A percentile compares a stretch with the other conserved stretches of the same genome.
These are phyloP conservation scores for Mycena maculata DNA, from an alignment of 768 basidiomycete species.

Conservation along the genomic window DNA sequence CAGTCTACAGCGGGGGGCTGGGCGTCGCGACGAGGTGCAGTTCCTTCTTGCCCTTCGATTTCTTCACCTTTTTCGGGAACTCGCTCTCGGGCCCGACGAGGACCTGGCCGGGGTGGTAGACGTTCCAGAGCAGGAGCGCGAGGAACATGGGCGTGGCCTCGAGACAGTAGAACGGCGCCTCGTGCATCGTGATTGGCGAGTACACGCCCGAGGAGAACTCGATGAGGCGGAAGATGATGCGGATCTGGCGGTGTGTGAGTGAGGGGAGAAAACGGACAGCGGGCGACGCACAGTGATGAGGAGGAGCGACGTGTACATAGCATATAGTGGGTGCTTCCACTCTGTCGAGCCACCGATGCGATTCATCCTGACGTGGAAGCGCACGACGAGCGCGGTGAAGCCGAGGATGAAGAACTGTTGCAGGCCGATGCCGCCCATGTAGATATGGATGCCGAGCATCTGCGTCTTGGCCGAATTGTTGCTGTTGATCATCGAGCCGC, in stretches of 20 bases:
- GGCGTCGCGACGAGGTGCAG: background rate
- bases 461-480: slow-evolving; percentile 5
- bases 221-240: slow-evolving; percentile 31
- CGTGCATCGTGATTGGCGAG: slow-evolving; percentile 30
- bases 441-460: slow-evolving; percentile 34
- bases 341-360: slow-evolving; percentile 8
- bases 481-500: slow-evolving; percentile 30
- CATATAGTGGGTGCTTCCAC: slow-evolving; percentile 35
- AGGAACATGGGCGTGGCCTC: slow-evolving; percentile 37
- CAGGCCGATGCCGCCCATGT: slow-evolving; percentile 41
- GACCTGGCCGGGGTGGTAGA: slow-evolving; percentile 32
- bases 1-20: background rate
- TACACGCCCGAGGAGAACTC: slow-evolving; percentile 26
- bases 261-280: background rate
- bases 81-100: slow-evolving; percentile 36
- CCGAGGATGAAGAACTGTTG: slow-evolving; percentile 39
- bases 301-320: slow-evolving; percentile 32
- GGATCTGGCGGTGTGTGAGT: background rate
- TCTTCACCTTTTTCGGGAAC: slow-evolving; percentile 31
- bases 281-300: slow-evolving; percentile 36
- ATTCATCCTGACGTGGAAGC: slow-evolving; percentile 31
- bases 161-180: slow-evolving; percentile 33
- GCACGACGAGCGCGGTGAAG: slow-evolving; percentile 33
- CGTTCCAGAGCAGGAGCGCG: slow-evolving; percentile 25
- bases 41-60: slow-evolving; percentile 5